phyloP scores from a whole-genome alignment of 1,139 yeast species.

The Schizosaccharomyces versatilis region DNA sequence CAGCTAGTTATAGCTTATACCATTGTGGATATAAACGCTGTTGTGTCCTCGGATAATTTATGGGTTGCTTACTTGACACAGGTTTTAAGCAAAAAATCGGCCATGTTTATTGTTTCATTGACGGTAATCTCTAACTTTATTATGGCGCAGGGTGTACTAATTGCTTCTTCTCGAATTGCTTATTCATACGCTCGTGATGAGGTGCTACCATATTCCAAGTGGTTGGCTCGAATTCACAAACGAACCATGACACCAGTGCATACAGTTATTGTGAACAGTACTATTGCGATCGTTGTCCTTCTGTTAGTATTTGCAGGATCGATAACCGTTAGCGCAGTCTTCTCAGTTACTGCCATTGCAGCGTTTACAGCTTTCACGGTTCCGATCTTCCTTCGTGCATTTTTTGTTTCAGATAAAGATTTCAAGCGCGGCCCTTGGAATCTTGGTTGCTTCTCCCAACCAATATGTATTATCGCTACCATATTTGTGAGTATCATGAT shows the following conservation, averaged over 20 bases:
- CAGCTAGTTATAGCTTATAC: slow-evolving; percentile 49
- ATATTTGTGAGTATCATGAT: slow-evolving; percentile 34
- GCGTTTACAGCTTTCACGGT: slow-evolving; percentile 47
- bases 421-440: slow-evolving; percentile 54
- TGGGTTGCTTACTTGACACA: slow-evolving; percentile 35
- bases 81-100: slow-evolving; percentile 22
- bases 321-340: slow-evolving; percentile 49
- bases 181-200: slow-evolving; percentile 50
- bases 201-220: slow-evolving; percentile 36
- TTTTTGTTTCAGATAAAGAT: slow-evolving; percentile 28
- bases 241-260: slow-evolving; percentile 43
- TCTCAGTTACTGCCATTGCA: slow-evolving; percentile 56
- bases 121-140: slow-evolving; percentile 38
- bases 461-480: slow-evolving; percentile 19
- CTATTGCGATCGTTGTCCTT: slow-evolving; percentile 34
- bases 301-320: slow-evolving; percentile 45
- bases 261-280: slow-evolving; percentile 44
- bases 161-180: slow-evolving; percentile 48
- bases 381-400: slow-evolving; percentile 38
- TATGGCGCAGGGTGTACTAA: slow-evolving; percentile 51
- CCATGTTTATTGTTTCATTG: slow-evolving; percentile 20
- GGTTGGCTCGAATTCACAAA: slow-evolving; percentile 32
- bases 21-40: slow-evolving; percentile 30
- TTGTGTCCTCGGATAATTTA: slow-evolving; percentile 28
- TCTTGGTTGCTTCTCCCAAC: slow-evolving; percentile 33